phyloP scores from a whole-genome alignment of 345 rosid species.

The Pistacia atlantica region DNA sequence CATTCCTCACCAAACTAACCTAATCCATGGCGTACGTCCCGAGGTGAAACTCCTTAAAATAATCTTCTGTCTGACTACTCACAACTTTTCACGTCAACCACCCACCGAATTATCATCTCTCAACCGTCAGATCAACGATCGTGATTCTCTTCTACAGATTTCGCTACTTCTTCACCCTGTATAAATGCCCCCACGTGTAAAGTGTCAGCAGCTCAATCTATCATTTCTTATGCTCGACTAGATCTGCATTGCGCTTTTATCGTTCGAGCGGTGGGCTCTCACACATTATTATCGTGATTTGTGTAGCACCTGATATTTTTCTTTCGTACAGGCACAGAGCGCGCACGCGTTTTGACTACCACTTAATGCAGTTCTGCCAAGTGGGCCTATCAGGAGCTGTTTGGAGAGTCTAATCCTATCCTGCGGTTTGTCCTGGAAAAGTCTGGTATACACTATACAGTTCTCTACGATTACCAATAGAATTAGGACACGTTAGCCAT shows the following conservation, averaged over 20 bases:
- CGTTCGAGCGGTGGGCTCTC: background rate
- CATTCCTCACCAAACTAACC: constrained; percentile 5
- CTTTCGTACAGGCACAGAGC: background rate
- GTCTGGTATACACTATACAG: background rate
- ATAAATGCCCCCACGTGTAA: background rate
- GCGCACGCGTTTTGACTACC: constrained; percentile 1
- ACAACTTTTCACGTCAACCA: background rate
- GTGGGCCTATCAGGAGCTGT: constrained; percentile 4
- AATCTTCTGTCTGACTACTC: background rate
- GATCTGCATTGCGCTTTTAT: background rate
- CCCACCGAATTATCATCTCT: background rate
- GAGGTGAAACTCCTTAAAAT: background rate
- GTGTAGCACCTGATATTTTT: background rate
- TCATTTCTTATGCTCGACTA: background rate
- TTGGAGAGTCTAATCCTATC: background rate
- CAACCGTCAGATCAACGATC: background rate
- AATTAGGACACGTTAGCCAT: background rate
- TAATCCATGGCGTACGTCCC: background rate
- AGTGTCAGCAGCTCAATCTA: background rate
- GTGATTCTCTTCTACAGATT: background rate
- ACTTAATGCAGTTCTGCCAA: background rate
- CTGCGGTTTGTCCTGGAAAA: background rate
- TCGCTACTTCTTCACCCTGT: background rate
- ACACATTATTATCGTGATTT: background rate
- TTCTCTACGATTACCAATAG: background rate